These are phyloP conservation scores for Boletus smithii DNA, from an alignment of 1,284 basidiomycete genomes.

Conservation along the genomic window DNA sequence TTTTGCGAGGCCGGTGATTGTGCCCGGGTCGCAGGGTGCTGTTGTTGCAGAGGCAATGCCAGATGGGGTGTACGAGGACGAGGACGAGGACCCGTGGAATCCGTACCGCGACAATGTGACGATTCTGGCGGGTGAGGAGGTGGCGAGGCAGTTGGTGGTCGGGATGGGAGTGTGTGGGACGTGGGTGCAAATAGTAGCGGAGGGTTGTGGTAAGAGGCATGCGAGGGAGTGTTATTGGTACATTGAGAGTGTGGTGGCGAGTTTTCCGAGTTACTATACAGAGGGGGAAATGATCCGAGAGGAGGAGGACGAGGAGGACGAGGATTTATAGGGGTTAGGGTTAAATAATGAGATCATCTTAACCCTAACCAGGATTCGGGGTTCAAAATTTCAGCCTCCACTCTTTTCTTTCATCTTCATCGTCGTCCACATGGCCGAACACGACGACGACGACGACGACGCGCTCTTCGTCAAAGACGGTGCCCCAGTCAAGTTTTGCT, in stretches of 20 bases:
- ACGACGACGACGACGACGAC: conserved; percentile 5
- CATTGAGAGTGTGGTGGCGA: conserved; percentile 25
- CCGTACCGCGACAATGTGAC: conserved; percentile 50
- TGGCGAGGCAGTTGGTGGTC: conserved; percentile 38
- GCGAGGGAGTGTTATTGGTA: conserved; percentile 28
- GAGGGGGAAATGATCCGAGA: conserved; percentile 12
- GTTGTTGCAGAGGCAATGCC: conserved; percentile 4
- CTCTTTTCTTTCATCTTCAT: neutral
- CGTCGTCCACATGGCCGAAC: no score
- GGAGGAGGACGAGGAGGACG: conserved; percentile 7
- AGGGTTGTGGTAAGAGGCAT: conserved; percentile 22
- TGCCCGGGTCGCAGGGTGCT: conserved; percentile 11
- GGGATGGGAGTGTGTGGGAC: conserved; percentile 51
- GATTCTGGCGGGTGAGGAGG: conserved; percentile 47
- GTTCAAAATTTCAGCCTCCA: conserved; percentile 23
- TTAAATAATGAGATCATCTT: conserved; percentile 14
- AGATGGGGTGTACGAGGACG: neutral
- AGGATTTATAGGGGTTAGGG: conserved; percentile 2
- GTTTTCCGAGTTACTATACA: conserved; percentile 29
- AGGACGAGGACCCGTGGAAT: conserved; percentile 37
- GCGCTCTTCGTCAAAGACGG: conserved; percentile 26
- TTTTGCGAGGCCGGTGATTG: conserved; percentile 22
- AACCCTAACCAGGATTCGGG: conserved; percentile 33
- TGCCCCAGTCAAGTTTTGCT: conserved; percentile 24
- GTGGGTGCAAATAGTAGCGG: conserved; percentile 54